These are phyloP conservation scores for Heliosperma pusillum DNA, from an alignment of 148 eudicot genomes.

Conservation along the genomic window DNA sequence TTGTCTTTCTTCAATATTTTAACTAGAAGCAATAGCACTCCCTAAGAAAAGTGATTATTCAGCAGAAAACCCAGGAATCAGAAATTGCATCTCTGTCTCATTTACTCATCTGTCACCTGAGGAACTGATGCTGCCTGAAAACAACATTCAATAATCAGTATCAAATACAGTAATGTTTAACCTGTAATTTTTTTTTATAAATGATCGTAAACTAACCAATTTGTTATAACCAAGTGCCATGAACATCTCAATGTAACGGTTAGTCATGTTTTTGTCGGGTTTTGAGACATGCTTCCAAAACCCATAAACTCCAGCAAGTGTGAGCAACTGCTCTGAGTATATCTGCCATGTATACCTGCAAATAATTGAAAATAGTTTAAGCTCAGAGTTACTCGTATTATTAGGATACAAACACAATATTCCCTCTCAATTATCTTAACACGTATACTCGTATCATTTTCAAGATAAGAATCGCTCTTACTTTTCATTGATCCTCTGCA, in stretches of 20 bases:
- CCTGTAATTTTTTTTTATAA: too few relatives aligned
- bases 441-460: too few relatives aligned
- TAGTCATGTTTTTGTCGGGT: constrained; percentile 58
- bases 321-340: constrained; percentile 76
- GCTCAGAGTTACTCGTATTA: too few relatives aligned
- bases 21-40: background rate
- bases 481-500: constrained; percentile 87
- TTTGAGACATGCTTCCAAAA: constrained; percentile 95
- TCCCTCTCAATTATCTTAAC: too few relatives aligned
- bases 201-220: background rate
- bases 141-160: background rate
- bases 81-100: background rate
- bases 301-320: constrained; percentile 88
- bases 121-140: constrained; percentile 5
- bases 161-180: too few relatives aligned
- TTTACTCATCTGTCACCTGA: background rate
- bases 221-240: constrained; percentile 48
- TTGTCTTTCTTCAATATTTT: too few relatives aligned
- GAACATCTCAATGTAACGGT: constrained; percentile 94
- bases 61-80: background rate
- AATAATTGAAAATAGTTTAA: too few relatives aligned
- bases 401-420: too few relatives aligned
- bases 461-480: constrained; percentile 27
- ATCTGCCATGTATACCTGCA: constrained; percentile 93
- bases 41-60: background rate